Evolutionary conservation across 768 basidiomycete genomes (phyloP).

Genomic region (Lyophyllum semitale): DNA sequence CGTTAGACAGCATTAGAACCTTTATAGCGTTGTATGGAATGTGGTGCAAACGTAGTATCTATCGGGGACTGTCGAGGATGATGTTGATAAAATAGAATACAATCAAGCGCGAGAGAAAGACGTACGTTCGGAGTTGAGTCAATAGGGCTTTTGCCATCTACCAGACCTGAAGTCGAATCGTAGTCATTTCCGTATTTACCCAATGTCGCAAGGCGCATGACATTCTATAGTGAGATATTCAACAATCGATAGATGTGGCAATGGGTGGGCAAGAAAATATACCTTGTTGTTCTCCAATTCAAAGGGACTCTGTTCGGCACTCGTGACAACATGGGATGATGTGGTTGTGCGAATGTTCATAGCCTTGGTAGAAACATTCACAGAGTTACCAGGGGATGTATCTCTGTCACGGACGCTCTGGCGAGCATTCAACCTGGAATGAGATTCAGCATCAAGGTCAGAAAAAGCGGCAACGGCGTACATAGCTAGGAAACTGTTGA

Average conservation of each 20-base stretch:
- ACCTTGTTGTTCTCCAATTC: constrained; percentile 12
- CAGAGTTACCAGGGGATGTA: constrained; percentile 1
- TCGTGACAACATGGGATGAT: constrained; percentile 7
- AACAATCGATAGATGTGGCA: neutral
- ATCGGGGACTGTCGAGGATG: neutral
- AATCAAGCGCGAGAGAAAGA: neutral
- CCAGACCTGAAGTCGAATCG: neutral
- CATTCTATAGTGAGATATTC: neutral
- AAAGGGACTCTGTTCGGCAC: constrained; percentile 1
- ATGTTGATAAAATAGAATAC: neutral
- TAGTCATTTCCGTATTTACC: neutral
- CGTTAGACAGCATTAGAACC: neutral
- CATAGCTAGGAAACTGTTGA: constrained; percentile 34
- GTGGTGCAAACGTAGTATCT: neutral
- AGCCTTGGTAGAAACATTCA: constrained; percentile 12
- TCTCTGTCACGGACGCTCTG: constrained; percentile 14
- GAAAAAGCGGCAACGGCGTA: neutral
- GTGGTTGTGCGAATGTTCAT: constrained; percentile 17
- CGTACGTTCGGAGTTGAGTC: neutral
- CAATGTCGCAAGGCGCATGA: constrained; percentile 7
- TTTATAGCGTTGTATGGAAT: neutral
- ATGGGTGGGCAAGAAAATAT: neutral
- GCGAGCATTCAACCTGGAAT: constrained; percentile 24
- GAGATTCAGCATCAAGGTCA: neutral
- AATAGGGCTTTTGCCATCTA: constrained; percentile 2